A percentile compares a stretch with the other conserved stretches of the same genome.
Conservation (phyloP, 2,329 filamentous ascomycete genomes). For the Cladosporium sp. region DNA sequence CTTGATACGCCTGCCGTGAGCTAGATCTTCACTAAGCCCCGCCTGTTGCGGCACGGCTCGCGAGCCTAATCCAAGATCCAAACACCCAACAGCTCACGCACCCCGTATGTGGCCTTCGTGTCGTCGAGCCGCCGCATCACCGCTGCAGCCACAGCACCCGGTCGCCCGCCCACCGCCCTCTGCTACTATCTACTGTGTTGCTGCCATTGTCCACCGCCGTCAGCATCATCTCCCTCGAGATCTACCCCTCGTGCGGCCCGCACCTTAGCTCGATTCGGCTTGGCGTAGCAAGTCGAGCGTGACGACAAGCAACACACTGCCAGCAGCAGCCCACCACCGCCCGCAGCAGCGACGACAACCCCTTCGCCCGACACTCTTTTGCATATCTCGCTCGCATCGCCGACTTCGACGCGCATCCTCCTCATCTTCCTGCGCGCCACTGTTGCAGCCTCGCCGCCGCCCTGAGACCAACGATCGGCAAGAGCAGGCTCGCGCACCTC, state of each 20-base stretch:
- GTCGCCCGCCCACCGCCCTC: background rate
- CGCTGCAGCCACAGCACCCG: background rate
- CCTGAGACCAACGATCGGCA: slow-evolving; percentile 9
- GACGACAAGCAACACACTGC: slow-evolving; percentile 4
- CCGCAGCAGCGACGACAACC: background rate
- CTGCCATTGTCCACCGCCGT: background rate
- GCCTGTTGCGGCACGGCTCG: background rate
- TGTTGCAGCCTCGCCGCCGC: background rate
- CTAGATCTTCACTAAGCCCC: slow-evolving; percentile 3
- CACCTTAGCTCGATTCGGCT: slow-evolving; percentile 6
- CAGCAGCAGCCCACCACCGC: slow-evolving; percentile 4
- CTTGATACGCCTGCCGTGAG: background rate
- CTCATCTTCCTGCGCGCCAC: background rate
- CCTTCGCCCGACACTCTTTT: slow-evolving; percentile 1
- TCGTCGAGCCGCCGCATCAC: background rate
- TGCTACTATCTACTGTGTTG: background rate
- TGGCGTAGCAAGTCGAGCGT: slow-evolving; percentile 9
- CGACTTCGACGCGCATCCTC: background rate
- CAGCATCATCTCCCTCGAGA: background rate
- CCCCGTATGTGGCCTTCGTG: background rate
- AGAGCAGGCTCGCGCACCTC: slow-evolving; percentile 16
- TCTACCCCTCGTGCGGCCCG: slow-evolving; percentile 4
- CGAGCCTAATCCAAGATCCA: background rate
- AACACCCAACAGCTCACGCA: background rate
- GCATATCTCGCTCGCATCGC: background rate